phyloP scores from a whole-genome alignment of 2,329 filamentous ascomycete genomes.

The Talaromyces amestolkiae region DNA sequence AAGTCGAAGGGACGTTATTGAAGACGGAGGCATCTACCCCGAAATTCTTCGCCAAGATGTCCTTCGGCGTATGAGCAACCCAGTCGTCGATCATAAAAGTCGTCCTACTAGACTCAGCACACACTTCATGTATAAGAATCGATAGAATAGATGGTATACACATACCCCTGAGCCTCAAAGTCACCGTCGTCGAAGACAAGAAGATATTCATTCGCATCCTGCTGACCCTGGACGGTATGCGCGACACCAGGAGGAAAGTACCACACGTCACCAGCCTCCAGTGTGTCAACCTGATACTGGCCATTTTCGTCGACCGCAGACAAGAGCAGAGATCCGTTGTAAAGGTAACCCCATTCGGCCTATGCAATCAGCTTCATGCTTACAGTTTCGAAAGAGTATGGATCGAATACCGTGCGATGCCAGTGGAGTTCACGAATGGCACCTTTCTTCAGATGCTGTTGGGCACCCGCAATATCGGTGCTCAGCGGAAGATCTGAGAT shows the following conservation, averaged over 20 bases:
- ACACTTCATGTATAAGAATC: not conserved
- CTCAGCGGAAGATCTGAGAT: slow-evolving; percentile 65
- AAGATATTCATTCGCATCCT: slow-evolving; percentile 66
- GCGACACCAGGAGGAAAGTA: slow-evolving; percentile 66
- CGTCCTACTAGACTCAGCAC: slow-evolving; percentile 44
- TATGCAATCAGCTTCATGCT: slow-evolving; percentile 27
- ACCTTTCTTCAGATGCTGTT: slow-evolving; percentile 66
- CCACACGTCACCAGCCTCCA: slow-evolving; percentile 64
- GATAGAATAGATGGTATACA: not conserved
- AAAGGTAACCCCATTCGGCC: slow-evolving; percentile 67
- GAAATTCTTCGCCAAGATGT: slow-evolving; percentile 67
- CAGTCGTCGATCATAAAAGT: slow-evolving; percentile 72
- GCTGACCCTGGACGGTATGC: slow-evolving; percentile 61
- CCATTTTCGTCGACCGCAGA: slow-evolving; percentile 64
- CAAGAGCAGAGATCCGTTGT: slow-evolving; percentile 56
- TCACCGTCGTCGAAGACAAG: slow-evolving; percentile 66
- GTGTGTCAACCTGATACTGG: slow-evolving; percentile 53
- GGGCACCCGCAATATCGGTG: slow-evolving; percentile 64
- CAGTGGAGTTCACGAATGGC: slow-evolving; percentile 66
- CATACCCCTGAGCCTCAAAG: slow-evolving; percentile 61
- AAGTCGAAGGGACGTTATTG: slow-evolving; percentile 54
- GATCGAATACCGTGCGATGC: slow-evolving; percentile 59
- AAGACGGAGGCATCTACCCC: slow-evolving; percentile 61
- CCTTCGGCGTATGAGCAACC: slow-evolving; percentile 64
- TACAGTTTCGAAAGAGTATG: not conserved